phyloP scores from a whole-genome alignment of 768 basidiomycete species.

The Thelephora ganbajun region DNA sequence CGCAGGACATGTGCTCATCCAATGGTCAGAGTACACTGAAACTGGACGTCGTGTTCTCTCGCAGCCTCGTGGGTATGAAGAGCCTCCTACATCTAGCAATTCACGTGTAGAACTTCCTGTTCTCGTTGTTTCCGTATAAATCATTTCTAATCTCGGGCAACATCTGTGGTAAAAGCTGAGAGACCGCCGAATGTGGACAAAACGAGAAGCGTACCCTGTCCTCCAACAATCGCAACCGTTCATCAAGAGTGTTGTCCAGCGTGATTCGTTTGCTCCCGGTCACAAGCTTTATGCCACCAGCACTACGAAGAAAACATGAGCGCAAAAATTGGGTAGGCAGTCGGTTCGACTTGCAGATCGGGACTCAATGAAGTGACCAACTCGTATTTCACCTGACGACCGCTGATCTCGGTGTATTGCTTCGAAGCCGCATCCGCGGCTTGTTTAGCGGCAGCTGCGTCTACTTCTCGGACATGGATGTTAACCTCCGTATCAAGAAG shows the following conservation, averaged over 20 bases:
- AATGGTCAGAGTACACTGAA: no score
- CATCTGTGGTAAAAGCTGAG: constrained; percentile 44
- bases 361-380: constrained; percentile 52
- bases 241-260: constrained; percentile 90
- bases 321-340: not conserved
- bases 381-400: constrained; percentile 40
- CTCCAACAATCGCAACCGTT: constrained; percentile 78
- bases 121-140: constrained; percentile 81
- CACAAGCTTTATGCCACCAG: constrained; percentile 74
- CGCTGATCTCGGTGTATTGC: constrained; percentile 68
- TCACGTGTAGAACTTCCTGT: constrained; percentile 82
- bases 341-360: constrained; percentile 39
- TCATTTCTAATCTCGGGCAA: constrained; percentile 85
- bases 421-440: constrained; percentile 52
- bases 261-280: constrained; percentile 68
- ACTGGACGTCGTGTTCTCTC: no score
- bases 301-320: constrained; percentile 25
- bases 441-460: constrained; percentile 41
- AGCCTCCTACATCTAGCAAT: not conserved
- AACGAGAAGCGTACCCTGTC: constrained; percentile 52
- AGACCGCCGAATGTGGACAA: not conserved
- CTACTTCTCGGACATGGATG: constrained; percentile 54
- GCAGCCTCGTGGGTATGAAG: no score
- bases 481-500: constrained; percentile 65
- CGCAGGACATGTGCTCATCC: no score